Conservation (phyloP, 2,329 filamentous ascomycete genomes). For the Xylariomycetidae sp. region DNA sequence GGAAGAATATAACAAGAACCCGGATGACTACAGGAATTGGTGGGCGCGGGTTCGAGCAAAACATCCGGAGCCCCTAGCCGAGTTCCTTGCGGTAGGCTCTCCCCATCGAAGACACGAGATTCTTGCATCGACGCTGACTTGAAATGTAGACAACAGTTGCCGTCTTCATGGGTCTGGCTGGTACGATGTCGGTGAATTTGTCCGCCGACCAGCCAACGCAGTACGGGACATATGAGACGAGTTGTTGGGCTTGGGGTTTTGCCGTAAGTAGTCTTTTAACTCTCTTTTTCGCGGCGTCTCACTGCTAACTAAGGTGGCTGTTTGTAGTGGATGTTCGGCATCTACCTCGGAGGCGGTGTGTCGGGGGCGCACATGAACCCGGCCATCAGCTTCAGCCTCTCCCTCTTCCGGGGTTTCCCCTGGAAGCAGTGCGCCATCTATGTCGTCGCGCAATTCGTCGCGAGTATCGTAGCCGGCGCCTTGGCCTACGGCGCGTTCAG, state of each 20-base stretch:
- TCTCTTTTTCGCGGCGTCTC: no score
- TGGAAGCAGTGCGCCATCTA: constrained; percentile 29
- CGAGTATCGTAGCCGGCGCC: constrained; percentile 21
- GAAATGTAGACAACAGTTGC: constrained; percentile 18
- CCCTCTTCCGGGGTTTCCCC: constrained; percentile 32
- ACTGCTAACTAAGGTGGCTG: no score
- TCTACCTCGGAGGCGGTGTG: constrained; percentile 22
- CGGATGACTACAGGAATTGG: constrained; percentile 20
- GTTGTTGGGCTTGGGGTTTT: constrained; percentile 25
- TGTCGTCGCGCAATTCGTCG: constrained; percentile 24
- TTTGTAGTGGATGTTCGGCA: constrained; percentile 27
- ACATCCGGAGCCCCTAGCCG: constrained; percentile 21
- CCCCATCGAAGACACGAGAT: no score
- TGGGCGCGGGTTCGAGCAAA: constrained; percentile 21
- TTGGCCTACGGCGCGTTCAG: constrained; percentile 25
- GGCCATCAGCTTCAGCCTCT: constrained; percentile 29
- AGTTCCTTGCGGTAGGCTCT: constrained; percentile 20
- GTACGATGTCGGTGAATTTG: constrained; percentile 21
- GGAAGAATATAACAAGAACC: constrained; percentile 13
- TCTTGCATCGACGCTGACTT: no score
- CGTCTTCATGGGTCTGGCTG: constrained; percentile 20
- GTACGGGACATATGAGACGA: constrained; percentile 22
- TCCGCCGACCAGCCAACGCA: constrained; percentile 13
- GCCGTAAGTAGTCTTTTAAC: no score
- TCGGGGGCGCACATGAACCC: constrained; percentile 28